Conservation (phyloP, 768 basidiomycete genomes). For the Mycena latifolia region DNA sequence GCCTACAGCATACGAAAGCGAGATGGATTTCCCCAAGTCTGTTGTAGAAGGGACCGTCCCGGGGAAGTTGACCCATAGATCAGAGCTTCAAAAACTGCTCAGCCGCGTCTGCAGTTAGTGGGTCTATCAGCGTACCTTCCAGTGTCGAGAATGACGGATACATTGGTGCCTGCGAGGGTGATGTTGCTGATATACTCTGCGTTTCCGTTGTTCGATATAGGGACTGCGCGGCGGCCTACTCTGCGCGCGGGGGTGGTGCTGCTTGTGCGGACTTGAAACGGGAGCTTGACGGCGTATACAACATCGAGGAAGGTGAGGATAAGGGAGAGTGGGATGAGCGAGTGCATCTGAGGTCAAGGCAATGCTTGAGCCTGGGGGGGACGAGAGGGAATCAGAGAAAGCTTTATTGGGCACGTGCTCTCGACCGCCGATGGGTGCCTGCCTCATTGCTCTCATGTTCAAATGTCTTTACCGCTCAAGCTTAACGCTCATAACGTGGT, state of each 20-base stretch:
- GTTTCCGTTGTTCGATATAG: slow-evolving; percentile 51
- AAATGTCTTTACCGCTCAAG: too few relatives aligned
- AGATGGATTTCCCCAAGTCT: slow-evolving; percentile 43
- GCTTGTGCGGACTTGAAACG: slow-evolving; percentile 39
- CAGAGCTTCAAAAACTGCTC: slow-evolving; percentile 59
- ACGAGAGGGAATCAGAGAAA: background rate
- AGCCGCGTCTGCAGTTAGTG: background rate
- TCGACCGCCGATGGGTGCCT: too few relatives aligned
- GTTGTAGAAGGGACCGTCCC: slow-evolving; percentile 52
- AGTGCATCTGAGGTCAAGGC: slow-evolving; percentile 20
- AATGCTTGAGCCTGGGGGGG: background rate
- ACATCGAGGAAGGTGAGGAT: slow-evolving; percentile 30
- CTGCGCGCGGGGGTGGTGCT: slow-evolving; percentile 14
- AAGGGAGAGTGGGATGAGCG: slow-evolving; percentile 35
- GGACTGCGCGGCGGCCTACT: slow-evolving; percentile 29
- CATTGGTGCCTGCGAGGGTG: slow-evolving; percentile 49
- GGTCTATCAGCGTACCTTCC: slow-evolving; percentile 52
- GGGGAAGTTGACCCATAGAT: slow-evolving; percentile 68
- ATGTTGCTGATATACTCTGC: slow-evolving; percentile 56
- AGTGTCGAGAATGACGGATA: slow-evolving; percentile 59
- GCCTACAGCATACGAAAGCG: slow-evolving; percentile 68
- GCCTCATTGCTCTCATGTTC: too few relatives aligned
- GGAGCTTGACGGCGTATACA: slow-evolving; percentile 31
- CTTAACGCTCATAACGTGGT: too few relatives aligned
- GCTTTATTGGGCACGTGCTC: too few relatives aligned